These are phyloP conservation scores for Somion occarium DNA, from an alignment of 1,284 basidiomycete species.

Conservation along the genomic window DNA sequence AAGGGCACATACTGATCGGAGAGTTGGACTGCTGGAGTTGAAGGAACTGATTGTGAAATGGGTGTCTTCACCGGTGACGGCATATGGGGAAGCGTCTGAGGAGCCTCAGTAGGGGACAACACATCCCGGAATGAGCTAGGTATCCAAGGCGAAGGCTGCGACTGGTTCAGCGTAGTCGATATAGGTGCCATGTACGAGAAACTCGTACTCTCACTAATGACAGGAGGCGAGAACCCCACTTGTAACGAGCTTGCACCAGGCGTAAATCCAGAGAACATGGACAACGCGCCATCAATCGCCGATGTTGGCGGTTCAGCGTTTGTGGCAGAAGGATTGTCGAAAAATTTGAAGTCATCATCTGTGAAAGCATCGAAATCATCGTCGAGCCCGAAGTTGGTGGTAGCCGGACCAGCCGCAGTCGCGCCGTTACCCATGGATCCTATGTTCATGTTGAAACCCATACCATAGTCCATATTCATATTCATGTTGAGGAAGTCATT, in stretches of 20 bases:
- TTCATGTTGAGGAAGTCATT: constrained; percentile 43
- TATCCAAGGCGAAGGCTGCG: constrained; percentile 27
- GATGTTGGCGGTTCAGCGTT: constrained; percentile 4
- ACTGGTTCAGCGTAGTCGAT: constrained; percentile 17
- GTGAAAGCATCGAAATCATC: constrained; percentile 53
- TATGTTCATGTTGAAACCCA: constrained; percentile 29
- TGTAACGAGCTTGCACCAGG: constrained; percentile 18
- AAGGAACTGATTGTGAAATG: constrained; percentile 37
- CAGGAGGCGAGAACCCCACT: constrained; percentile 28
- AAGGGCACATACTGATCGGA: constrained; percentile 19
- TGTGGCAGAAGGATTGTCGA: constrained; percentile 38
- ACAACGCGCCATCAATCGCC: constrained; percentile 3
- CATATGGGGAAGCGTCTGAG: constrained; percentile 25
- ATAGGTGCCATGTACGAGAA: constrained; percentile 26
- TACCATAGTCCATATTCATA: constrained; percentile 15
- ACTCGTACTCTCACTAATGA: constrained; percentile 24
- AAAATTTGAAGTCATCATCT: constrained; percentile 78
- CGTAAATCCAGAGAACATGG: constrained; percentile 17
- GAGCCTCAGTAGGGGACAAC: constrained; percentile 23
- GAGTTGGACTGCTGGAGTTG: constrained; percentile 50
- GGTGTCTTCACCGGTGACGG: constrained; percentile 36
- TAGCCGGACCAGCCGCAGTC: constrained; percentile 25
- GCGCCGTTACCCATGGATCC: constrained; percentile 27
- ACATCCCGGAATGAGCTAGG: constrained; percentile 20
- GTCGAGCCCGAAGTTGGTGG: constrained; percentile 46